Percentiles rank a stretch among this genome's conserved stretches.
These are phyloP conservation scores for Rhizophagus sp. DNA, from an alignment of 192 early-diverging fungal genomes.

Conservation along the genomic window DNA sequence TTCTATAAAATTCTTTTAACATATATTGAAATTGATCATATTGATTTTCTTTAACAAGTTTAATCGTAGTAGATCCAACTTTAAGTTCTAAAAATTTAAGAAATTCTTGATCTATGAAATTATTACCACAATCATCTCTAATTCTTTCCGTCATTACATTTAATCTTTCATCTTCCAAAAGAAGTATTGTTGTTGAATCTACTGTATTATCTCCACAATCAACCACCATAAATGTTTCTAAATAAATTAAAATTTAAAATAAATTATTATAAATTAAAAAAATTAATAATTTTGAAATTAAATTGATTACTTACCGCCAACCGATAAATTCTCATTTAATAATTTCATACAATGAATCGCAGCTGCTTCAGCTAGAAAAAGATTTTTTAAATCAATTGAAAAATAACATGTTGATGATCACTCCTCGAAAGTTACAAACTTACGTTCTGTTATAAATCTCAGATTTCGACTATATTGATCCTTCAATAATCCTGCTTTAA, in stretches of 20 bases:
- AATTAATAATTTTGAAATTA: too few species aligned
- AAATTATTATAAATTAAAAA: too few species aligned
- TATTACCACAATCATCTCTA: not conserved
- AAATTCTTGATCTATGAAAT: slow-evolving; percentile 5
- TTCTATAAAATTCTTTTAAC: not conserved
- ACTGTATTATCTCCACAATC: slow-evolving; percentile 58
- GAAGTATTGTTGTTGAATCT: slow-evolving; percentile 43
- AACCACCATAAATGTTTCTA: slow-evolving; percentile 54
- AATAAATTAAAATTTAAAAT: too few species aligned
- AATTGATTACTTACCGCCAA: not conserved
- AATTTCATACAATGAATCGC: slow-evolving; percentile 1
- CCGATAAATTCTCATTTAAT: not conserved
- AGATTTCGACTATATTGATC: not conserved
- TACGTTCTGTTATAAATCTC: not conserved
- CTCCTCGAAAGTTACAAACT: too few species aligned
- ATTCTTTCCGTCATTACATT: not conserved
- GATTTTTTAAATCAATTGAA: too few species aligned
- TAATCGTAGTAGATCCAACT: not conserved
- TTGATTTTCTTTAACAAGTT: not conserved
- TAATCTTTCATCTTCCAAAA: not conserved
- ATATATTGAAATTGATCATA: not conserved
- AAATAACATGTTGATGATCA: too few species aligned
- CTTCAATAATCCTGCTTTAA: not conserved
- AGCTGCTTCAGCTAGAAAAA: not conserved
- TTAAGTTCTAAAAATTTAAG: not conserved